These are phyloP conservation scores for Arthrobotrys sinensis DNA, from an alignment of 2,329 filamentous ascomycete genomes.

Conservation along the genomic window DNA sequence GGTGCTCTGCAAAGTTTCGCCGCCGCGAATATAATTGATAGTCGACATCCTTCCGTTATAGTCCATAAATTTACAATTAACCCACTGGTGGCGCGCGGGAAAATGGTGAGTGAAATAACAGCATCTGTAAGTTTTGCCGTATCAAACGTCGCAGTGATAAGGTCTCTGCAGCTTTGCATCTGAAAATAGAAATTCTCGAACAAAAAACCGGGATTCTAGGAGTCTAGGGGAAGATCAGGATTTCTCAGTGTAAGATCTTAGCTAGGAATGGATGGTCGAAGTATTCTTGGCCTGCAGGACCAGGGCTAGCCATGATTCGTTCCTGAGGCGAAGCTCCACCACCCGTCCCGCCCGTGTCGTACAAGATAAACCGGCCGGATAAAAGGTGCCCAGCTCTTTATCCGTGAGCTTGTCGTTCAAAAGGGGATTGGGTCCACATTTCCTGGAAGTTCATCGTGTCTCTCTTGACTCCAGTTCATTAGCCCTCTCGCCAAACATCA, in stretches of 20 bases:
- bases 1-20: too few species aligned
- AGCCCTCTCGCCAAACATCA: neutral
- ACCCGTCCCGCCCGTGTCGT: slow-evolving; percentile 27
- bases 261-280: neutral
- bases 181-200: slow-evolving; percentile 6
- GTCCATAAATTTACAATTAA: too few species aligned
- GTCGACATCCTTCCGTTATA: too few species aligned
- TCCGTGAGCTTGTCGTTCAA: neutral
- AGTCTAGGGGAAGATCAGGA: neutral
- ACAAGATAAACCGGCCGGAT: slow-evolving; percentile 6
- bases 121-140: neutral
- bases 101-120: neutral
- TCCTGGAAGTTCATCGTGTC: neutral
- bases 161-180: neutral
- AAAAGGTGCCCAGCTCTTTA: neutral
- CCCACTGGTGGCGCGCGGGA: too few species aligned
- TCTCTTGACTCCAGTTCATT: neutral
- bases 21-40: too few species aligned
- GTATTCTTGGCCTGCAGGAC: slow-evolving; percentile 35
- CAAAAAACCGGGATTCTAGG: too few species aligned
- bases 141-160: slow-evolving; percentile 3
- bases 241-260: neutral
- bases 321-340: slow-evolving; percentile 10
- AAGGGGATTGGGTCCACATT: slow-evolving; percentile 1
- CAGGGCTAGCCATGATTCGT: slow-evolving; percentile 22